These are phyloP conservation scores for Teunomyces pallodes DNA, from an alignment of 805 yeast genomes.

Conservation along the genomic window DNA sequence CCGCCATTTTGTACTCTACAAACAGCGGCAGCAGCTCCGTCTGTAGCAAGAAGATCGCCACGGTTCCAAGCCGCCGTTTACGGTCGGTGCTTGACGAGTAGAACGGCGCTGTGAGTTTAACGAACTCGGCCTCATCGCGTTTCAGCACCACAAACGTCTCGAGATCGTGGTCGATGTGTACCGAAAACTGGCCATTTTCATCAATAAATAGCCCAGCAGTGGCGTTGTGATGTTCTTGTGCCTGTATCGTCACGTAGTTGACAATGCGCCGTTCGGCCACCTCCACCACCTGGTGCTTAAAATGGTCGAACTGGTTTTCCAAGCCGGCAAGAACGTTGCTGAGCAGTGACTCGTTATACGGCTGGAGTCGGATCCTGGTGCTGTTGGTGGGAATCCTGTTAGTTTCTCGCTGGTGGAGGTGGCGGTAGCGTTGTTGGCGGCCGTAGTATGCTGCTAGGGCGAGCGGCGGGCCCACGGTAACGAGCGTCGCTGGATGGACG, in stretches of 20 bases:
- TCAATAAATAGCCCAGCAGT: conserved; percentile 21
- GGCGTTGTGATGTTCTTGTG: not conserved
- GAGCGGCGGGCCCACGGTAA: conserved; percentile 38
- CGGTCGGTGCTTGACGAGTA: conserved; percentile 18
- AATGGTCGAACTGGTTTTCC: conserved; percentile 37
- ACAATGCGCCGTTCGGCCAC: conserved; percentile 24
- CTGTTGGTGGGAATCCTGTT: conserved; percentile 5
- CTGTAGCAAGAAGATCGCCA: conserved; percentile 28
- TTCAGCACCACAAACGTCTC: conserved; percentile 26
- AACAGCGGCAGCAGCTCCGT: conserved; percentile 2
- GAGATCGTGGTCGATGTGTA: conserved; percentile 20
- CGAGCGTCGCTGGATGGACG: conserved; percentile 33
- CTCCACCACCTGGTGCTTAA: conserved; percentile 27
- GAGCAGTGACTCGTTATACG: conserved; percentile 33
- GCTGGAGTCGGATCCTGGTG: conserved; percentile 16
- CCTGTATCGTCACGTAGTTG: conserved; percentile 20
- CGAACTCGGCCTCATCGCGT: conserved; percentile 21
- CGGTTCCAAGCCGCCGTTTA: conserved; percentile 23
- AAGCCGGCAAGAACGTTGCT: conserved; percentile 32
- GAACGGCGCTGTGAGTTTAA: conserved; percentile 36
- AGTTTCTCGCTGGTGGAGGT: conserved; percentile 14
- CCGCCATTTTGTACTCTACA: conserved; percentile 16
- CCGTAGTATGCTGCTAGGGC: conserved; percentile 26
- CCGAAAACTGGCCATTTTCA: conserved; percentile 30
- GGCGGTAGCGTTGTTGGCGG: conserved; percentile 13